Base-by-base conservation (phyloP, 163 green algal genomes). In the Chlamydomonas reinhardtii region DNA sequence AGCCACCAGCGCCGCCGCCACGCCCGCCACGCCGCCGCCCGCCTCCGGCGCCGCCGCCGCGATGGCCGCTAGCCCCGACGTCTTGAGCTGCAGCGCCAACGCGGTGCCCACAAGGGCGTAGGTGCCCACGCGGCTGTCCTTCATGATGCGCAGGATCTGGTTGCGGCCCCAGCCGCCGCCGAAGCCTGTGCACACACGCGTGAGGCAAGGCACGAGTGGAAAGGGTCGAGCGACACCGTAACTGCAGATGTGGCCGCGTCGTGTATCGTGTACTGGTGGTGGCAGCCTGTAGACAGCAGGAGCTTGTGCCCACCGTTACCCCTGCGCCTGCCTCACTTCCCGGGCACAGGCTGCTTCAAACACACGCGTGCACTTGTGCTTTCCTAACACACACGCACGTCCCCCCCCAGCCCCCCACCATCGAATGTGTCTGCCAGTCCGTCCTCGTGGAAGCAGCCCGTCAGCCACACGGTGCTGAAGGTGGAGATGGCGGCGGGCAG, bases 121-220 rank as follows among this genome's bases (percentile, higher is more conserved):
- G 8, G 91, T 95, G 22, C 92, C 92, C 25, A 95, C 79, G 1
- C 92, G 81, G 24, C 43, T 87, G 86, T 95, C 92, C 37, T 93
- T 92, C 92, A 95, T 95, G 80, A 95, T 95, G 24, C 83, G 74
- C 48, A 95, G 89, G 71, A 95, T 95, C 89, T 95, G 89, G 11
- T 29, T 65, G 25, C 66, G 76, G 31, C 82, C 89, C 92, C 92
- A 95, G 43, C 92, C 92, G 19, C 92, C 92, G 32, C 92, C 92
- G 68, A 95, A 94, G 34, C 92, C 92, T 83, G 64, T 48, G 39
- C n/a, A n/a, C n/a, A 6, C 43, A 11, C 43, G 43, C 43, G 43
- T 54, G 43, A 54, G 43, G n/a, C n/a, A n/a, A n/a, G n/a, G n/a
- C n/a, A n/a, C 43, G 43, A 54, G 6, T 54, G 43, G 43, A 16